Base-by-base conservation (phyloP, 257 asterid genomes). In the Solanum peruvianum region DNA sequence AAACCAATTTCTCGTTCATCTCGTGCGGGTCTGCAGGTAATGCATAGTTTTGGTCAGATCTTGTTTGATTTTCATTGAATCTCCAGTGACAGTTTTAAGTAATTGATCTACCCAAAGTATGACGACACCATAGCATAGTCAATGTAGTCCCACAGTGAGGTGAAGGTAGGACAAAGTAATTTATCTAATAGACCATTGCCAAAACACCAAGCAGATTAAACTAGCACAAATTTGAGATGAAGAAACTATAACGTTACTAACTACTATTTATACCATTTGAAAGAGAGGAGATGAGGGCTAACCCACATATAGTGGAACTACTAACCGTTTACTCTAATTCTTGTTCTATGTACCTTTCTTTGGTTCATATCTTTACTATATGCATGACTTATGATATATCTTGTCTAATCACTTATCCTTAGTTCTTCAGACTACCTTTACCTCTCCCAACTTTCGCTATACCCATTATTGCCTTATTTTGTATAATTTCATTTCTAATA, bases 21-120 rank as follows among this genome's bases (percentile, higher is more conserved):
- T 72, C 93, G 97, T 11, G 99, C 99, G 41, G 99, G 99, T 62
- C 96, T 96, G 13, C 98, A 96, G 98, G 99, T 62, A 62, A 84
- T 62, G 3, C 8, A 15, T 16, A 15, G 0, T 84, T 15, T 66
- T 9, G 25, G 18, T 14, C 31, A 66, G 4, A 70, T 67, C 10
- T 66, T 66, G 29, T 35, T 37, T 85, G 25, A 10, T 37, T 84
- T 84, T 41, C 11, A 47, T 41, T 9, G 33, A 12, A 47, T 42
- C 4, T 84, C 66, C 29, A 81, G 16, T 58, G 5, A 56, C 64
- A 56, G 64, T 56, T 7, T 0, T 20, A 56, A 56, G 11, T 56
- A 56, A 20, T 0, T 20, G 66, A 56, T 20, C 66, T 56, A 56
- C 66, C 66, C 25, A 56, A 56, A 56, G 20, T 20, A 18, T 18